Evolutionary conservation across 2,329 filamentous ascomycete species (phyloP).

Genomic region (Penicillium sclerotigenum): DNA sequence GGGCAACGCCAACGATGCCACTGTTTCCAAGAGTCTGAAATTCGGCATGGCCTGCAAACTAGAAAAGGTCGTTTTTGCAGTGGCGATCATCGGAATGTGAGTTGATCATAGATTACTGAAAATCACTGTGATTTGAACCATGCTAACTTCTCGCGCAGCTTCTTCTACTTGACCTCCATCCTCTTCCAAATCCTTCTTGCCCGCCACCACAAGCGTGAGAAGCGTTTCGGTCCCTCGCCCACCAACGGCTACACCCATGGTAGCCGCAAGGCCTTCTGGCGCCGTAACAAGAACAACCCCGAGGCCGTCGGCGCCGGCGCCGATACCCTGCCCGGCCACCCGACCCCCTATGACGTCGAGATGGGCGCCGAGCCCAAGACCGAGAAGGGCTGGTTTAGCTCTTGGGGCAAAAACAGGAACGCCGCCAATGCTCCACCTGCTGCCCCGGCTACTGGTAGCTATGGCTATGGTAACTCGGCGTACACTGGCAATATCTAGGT

Average conservation of each 20-base stretch:
- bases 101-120: constrained; percentile 23
- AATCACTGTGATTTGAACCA: neutral
- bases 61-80: constrained; percentile 72
- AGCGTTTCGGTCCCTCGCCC: constrained; percentile 65
- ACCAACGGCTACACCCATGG: constrained; percentile 67
- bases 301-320: constrained; percentile 29
- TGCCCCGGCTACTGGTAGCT: constrained; percentile 20
- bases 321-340: constrained; percentile 40
- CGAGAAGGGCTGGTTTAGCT: constrained; percentile 24
- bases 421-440: neutral
- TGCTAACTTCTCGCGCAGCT: constrained; percentile 40
- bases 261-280: constrained; percentile 42
- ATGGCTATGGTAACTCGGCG: constrained; percentile 33
- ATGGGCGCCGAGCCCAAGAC: constrained; percentile 17
- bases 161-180: constrained; percentile 73
- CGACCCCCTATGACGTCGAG: constrained; percentile 41
- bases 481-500: constrained; percentile 32
- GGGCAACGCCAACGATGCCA: constrained; percentile 53
- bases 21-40: constrained; percentile 45
- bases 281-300: constrained; percentile 45
- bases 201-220: constrained; percentile 70
- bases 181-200: constrained; percentile 65
- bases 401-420: constrained; percentile 25
- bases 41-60: constrained; percentile 67
- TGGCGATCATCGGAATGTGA: constrained; percentile 74